Percentiles rank a stretch among this genome's conserved stretches.
Evolutionary conservation across 768 basidiomycete species (phyloP).

Genomic region (Lentinula edodes): DNA sequence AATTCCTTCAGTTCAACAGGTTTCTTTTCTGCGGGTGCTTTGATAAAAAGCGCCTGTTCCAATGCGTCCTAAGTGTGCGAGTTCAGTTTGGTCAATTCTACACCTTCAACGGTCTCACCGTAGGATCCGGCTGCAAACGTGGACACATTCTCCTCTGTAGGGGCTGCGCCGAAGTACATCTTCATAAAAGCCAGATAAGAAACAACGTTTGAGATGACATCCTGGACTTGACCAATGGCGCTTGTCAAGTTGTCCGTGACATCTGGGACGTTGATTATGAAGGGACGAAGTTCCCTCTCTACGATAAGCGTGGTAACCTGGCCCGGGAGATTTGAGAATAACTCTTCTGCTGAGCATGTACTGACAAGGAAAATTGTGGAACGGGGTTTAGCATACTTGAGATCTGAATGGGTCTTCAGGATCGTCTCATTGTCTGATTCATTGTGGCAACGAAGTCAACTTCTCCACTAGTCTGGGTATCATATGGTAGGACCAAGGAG

Average conservation of each 20-base stretch:
- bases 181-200: conserved; percentile 79
- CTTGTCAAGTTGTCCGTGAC: conserved; percentile 40
- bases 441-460: conserved; percentile 72
- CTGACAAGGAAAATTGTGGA: conserved; percentile 73
- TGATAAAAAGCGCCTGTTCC: conserved; percentile 40
- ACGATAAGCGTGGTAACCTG: conserved; percentile 40
- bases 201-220: conserved; percentile 49
- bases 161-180: conserved; percentile 69
- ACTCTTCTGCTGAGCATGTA: conserved; percentile 70
- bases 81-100: conserved; percentile 48
- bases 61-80: conserved; percentile 64
- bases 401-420: conserved; percentile 70
- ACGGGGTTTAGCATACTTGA: conserved; percentile 59
- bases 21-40: conserved; percentile 14
- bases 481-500: conserved; percentile 52
- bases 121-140: conserved; percentile 44
- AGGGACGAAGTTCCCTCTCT: conserved; percentile 51
- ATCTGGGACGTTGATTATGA: conserved; percentile 51
- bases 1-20: conserved; percentile 45
- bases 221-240: conserved; percentile 25
- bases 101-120: conserved; percentile 40
- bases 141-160: conserved; percentile 47
- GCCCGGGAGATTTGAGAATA: conserved; percentile 59
- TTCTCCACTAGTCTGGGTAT: conserved; percentile 34
- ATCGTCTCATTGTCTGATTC: conserved; percentile 71